A percentile compares a stretch with the other conserved stretches of the same genome.
phyloP scores from a whole-genome alignment of 768 basidiomycete species.

The Megacollybia marginata region DNA sequence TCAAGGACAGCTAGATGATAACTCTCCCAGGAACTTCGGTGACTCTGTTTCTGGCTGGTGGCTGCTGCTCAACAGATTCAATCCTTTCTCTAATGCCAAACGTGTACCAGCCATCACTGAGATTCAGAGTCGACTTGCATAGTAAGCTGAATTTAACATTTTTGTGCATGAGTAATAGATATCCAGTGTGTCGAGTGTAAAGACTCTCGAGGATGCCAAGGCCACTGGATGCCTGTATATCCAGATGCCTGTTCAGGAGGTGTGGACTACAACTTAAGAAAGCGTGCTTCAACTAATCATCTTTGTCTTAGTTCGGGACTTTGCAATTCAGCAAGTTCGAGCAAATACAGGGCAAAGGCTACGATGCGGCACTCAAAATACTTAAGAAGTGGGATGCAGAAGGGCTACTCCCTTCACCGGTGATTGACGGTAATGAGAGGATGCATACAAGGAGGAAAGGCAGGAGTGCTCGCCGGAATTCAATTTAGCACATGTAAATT shows the following conservation, averaged over 20 bases:
- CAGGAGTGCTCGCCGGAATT: constrained; percentile 71
- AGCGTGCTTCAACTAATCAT: background rate
- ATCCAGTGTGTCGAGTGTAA: constrained; percentile 86
- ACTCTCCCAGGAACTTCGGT: constrained; percentile 89
- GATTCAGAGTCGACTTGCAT: constrained; percentile 90
- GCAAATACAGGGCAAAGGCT: constrained; percentile 81
- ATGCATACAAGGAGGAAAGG: constrained; percentile 57
- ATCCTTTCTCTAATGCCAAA: constrained; percentile 75
- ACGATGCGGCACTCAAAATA: constrained; percentile 61
- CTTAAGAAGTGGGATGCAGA: constrained; percentile 77
- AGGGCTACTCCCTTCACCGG: constrained; percentile 64
- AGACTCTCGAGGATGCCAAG: constrained; percentile 94
- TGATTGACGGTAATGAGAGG: constrained; percentile 48
- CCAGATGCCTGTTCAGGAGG: constrained; percentile 91
- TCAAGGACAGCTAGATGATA: constrained; percentile 74
- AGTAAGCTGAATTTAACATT: constrained; percentile 45
- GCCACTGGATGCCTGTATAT: constrained; percentile 85
- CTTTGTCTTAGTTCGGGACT: constrained; percentile 65
- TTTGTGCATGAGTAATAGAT: constrained; percentile 2
- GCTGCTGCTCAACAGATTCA: constrained; percentile 89
- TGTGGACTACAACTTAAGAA: constrained; percentile 21
- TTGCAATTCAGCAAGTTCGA: constrained; percentile 86
- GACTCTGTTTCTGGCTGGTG: constrained; percentile 96
- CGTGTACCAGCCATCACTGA: constrained; percentile 86
- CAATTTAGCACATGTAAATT: constrained; percentile 27